A percentile compares a stretch with the other conserved stretches of the same genome.
Evolutionary conservation across 1,284 basidiomycete species (phyloP).

Genomic region (Pisolithus thermaeus): DNA sequence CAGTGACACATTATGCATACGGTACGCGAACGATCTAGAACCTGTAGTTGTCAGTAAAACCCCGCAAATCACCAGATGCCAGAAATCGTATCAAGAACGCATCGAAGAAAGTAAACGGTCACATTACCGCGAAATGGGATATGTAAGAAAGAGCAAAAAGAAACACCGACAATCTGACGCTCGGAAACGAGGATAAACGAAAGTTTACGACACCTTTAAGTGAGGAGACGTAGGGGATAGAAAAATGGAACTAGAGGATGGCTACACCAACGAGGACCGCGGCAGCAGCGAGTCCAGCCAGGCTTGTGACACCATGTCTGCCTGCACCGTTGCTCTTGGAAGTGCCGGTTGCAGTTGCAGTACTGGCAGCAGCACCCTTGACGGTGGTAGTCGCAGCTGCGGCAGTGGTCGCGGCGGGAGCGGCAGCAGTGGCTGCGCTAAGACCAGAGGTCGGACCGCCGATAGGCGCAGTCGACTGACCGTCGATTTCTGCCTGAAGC

Average conservation of each 20-base stretch:
- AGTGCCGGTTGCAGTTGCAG: slow-evolving; percentile 15
- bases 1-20: not conserved
- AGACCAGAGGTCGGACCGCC: slow-evolving; percentile 18
- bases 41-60: not conserved
- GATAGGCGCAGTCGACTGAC: slow-evolving; percentile 51
- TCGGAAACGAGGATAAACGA: not conserved
- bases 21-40: not conserved
- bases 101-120: not conserved
- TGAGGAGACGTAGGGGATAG: not conserved
- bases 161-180: not conserved
- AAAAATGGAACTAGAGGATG: slow-evolving; percentile 14
- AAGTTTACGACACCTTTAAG: not conserved
- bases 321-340: slow-evolving; percentile 15
- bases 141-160: not conserved
- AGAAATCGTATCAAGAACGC: not conserved
- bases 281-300: slow-evolving; percentile 13
- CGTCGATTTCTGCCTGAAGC: slow-evolving; percentile 51
- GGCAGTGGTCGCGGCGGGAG: slow-evolving; percentile 16
- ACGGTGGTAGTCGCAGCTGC: slow-evolving; percentile 13
- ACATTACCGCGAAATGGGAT: not conserved
- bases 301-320: slow-evolving; percentile 14
- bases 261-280: slow-evolving; percentile 16
- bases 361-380: slow-evolving; percentile 12
- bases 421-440: slow-evolving; percentile 12
- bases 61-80: not conserved